Evolutionary conservation across 2,329 filamentous ascomycete genomes (phyloP).

Genomic region (Biscogniauxia sp.): DNA sequence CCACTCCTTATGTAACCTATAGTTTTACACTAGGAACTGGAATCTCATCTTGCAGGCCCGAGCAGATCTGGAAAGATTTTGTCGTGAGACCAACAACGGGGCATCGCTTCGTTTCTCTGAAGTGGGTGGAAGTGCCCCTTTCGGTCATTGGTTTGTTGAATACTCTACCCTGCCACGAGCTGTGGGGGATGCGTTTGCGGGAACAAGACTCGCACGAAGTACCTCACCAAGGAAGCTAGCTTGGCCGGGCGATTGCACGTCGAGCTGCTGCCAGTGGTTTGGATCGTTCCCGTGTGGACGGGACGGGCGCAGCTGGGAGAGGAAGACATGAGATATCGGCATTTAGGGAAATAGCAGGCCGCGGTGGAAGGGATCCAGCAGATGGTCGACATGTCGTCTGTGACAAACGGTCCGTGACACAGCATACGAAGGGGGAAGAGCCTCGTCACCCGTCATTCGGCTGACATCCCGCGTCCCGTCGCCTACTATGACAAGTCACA

Average conservation of each 20-base stretch:
- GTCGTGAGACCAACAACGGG: not conserved
- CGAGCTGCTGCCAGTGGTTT: not conserved
- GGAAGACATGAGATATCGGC: not conserved
- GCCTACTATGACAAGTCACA: not conserved
- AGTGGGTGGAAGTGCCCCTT: too few species aligned
- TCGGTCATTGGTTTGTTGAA: too few species aligned
- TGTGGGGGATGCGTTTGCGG: too few species aligned
- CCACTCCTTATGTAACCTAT: not conserved
- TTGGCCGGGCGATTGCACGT: not conserved
- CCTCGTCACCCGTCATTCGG: conserved; percentile 15
- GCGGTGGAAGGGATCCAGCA: conserved; percentile 2
- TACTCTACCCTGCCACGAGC: too few species aligned
- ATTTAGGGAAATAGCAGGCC: conserved; percentile 5
- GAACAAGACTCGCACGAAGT: too few species aligned
- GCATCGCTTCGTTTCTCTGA: too few species aligned
- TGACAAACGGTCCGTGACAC: conserved; percentile 17
- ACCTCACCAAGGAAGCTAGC: too few species aligned
- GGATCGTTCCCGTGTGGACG: conserved; percentile 7
- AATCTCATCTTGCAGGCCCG: not conserved
- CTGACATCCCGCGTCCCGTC: conserved; percentile 7
- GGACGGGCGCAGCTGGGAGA: not conserved
- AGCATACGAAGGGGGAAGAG: conserved; percentile 3
- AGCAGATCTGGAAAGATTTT: not conserved
- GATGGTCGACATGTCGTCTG: conserved; percentile 2
- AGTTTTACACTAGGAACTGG: not conserved